These are phyloP conservation scores for Craterostigma plantagineum DNA, from an alignment of 257 asterid species.

Conservation along the genomic window DNA sequence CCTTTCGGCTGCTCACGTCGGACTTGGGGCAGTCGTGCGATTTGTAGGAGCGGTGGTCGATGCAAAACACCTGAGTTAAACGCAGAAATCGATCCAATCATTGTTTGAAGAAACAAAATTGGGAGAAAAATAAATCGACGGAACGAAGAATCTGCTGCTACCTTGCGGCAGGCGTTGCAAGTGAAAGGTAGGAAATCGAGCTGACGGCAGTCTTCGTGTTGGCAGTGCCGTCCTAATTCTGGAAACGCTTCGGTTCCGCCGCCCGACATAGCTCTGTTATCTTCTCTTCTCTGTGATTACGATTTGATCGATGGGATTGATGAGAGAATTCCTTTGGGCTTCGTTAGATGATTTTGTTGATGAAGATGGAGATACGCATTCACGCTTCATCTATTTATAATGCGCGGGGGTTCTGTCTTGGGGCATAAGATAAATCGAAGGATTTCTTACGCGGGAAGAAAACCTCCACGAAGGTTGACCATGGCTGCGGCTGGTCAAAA, in stretches of 20 bases:
- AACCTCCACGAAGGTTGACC: too few relatives aligned
- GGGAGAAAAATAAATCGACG: background rate
- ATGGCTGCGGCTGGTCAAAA: too few relatives aligned
- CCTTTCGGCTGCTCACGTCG: constrained; percentile 46
- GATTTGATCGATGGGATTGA: background rate
- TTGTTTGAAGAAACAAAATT: background rate
- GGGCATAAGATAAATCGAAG: too few relatives aligned
- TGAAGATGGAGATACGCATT: too few relatives aligned
- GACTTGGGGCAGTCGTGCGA: constrained; percentile 65
- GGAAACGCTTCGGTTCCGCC: constrained; percentile 89
- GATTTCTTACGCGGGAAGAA: too few relatives aligned
- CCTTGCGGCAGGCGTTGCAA: constrained; percentile 49
- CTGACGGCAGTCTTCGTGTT: constrained; percentile 44
- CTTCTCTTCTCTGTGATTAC: constrained; percentile 1
- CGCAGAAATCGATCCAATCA: too few relatives aligned
- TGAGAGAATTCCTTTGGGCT: too few relatives aligned
- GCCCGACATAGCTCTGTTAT: constrained; percentile 24
- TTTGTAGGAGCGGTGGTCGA: constrained; percentile 60
- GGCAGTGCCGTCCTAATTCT: constrained; percentile 81
- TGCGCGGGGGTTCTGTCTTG: too few relatives aligned
- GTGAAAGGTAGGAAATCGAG: constrained; percentile 91
- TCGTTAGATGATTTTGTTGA: too few relatives aligned
- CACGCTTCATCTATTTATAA: too few relatives aligned
- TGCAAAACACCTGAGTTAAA: constrained; percentile 32
- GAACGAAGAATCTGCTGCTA: background rate